Percentiles rank a stretch among this genome's conserved stretches.
phyloP scores from a whole-genome alignment of 768 basidiomycete species.

The Amanita exitialis region DNA sequence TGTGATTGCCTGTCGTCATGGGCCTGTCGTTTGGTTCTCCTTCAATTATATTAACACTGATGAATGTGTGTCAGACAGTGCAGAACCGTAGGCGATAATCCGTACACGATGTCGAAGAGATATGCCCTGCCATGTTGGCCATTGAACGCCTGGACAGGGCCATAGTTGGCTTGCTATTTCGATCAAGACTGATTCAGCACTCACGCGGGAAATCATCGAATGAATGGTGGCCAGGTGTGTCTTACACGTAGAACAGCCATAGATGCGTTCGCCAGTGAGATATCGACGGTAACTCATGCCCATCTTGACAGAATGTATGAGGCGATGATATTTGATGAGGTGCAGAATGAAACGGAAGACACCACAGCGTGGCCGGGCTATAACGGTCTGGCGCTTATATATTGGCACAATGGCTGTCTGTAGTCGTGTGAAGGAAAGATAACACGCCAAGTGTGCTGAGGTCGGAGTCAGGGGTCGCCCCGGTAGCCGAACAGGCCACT shows the following conservation, averaged over 20 bases:
- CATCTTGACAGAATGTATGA: constrained; percentile 36
- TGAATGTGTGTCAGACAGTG: constrained; percentile 8
- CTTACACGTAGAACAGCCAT: constrained; percentile 78
- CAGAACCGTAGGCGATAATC: constrained; percentile 7
- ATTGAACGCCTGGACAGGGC: constrained; percentile 73
- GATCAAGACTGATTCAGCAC: constrained; percentile 15
- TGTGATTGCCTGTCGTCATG: constrained; percentile 97
- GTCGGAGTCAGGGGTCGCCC: constrained; percentile 8
- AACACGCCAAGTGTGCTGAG: constrained; percentile 4
- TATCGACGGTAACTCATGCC: constrained; percentile 87
- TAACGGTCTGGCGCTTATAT: neutral
- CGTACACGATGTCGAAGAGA: constrained; percentile 90
- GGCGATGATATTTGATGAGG: neutral
- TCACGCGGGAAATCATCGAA: constrained; percentile 82
- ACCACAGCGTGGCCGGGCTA: neutral
- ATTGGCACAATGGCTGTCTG: constrained; percentile 3
- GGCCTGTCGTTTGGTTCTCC: constrained; percentile 85
- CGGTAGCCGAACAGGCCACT: constrained; percentile 6
- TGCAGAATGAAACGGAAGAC: neutral
- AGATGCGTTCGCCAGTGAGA: constrained; percentile 76
- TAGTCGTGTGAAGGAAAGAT: constrained; percentile 11
- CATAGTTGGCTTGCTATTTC: constrained; percentile 10
- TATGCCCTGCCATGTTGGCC: constrained; percentile 95
- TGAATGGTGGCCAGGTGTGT: constrained; percentile 90
- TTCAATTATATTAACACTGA: constrained; percentile 84